Conservation (phyloP, 1,284 basidiomycete species). For the Cystobasidiaceae sp. region DNA sequence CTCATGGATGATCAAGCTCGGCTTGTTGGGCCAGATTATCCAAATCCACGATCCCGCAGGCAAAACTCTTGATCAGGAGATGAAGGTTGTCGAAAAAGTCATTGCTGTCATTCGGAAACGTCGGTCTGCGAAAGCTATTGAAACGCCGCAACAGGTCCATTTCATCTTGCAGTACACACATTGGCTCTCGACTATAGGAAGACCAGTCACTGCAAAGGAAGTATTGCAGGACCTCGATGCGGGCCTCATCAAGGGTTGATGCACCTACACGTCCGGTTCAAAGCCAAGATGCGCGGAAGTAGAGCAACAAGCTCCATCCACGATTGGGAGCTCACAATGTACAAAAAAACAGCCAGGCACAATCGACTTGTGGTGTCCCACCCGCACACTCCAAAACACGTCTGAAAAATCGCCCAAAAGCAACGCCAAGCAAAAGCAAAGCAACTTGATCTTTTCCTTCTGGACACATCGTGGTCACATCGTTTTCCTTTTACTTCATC, state of each 20-base stretch:
- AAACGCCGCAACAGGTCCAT: slow-evolving; percentile 83
- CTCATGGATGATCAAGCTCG: slow-evolving; percentile 88
- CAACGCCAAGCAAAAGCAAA: no score
- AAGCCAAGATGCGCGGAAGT: background rate
- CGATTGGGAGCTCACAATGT: no score
- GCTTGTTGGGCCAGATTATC: slow-evolving; percentile 53
- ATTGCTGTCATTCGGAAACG: slow-evolving; percentile 68
- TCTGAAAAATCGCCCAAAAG: no score
- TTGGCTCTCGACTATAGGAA: slow-evolving; percentile 50
- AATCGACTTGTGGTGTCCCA: no score
- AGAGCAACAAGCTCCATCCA: background rate
- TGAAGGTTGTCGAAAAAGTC: slow-evolving; percentile 65
- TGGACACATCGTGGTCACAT: no score
- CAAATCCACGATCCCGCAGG: slow-evolving; percentile 1
- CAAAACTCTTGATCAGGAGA: slow-evolving; percentile 51
- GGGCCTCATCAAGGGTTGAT: no score
- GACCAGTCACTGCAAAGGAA: slow-evolving; percentile 9
- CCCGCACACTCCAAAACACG: no score
- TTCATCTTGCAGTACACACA: slow-evolving; percentile 75
- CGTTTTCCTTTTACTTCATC: no score
- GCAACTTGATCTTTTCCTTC: no score
- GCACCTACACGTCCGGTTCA: no score
- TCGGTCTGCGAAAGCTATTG: slow-evolving; percentile 63
- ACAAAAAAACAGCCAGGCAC: no score
- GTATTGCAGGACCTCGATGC: slow-evolving; percentile 1